A percentile compares a stretch with the other conserved stretches of the same genome.
These are phyloP conservation scores for Aciculosporium take DNA, from an alignment of 2,329 filamentous ascomycete species.

Conservation along the genomic window DNA sequence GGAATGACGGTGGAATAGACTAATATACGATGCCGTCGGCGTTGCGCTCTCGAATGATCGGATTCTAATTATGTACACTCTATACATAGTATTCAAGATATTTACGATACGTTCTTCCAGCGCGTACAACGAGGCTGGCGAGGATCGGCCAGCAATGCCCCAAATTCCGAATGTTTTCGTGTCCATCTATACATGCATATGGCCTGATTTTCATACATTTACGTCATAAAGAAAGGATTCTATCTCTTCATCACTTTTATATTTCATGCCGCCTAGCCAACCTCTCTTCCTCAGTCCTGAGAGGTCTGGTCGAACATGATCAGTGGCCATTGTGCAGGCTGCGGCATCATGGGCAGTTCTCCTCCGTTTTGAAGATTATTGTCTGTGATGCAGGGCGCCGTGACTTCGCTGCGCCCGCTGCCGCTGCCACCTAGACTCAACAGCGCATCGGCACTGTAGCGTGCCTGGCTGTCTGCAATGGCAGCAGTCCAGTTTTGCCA, in stretches of 20 bases:
- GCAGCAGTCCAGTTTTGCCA: constrained; percentile 43
- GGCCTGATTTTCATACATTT: background rate
- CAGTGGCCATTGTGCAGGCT: constrained; percentile 17
- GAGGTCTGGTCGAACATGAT: constrained; percentile 17
- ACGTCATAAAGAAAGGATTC: background rate
- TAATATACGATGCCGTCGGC: too few species aligned
- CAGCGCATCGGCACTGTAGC: constrained; percentile 34
- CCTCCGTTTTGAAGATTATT: background rate
- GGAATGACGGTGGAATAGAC: too few species aligned
- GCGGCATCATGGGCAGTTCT: constrained; percentile 16
- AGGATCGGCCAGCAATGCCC: too few species aligned
- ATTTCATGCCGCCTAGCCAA: background rate
- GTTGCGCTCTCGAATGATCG: too few species aligned
- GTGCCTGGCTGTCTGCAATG: constrained; percentile 34
- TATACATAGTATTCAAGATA: background rate
- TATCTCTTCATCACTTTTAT: too few species aligned
- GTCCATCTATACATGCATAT: background rate
- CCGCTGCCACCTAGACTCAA: constrained; percentile 27
- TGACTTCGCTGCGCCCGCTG: background rate
- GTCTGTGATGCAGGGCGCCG: constrained; percentile 3
- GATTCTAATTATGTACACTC: background rate
- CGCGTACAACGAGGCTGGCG: background rate
- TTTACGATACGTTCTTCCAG: too few species aligned
- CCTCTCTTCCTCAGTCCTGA: constrained; percentile 1
- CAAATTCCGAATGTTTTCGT: background rate